These are phyloP conservation scores for Ambrosia hybrid DNA, from an alignment of 140 eudicot species.

Conservation along the genomic window DNA sequence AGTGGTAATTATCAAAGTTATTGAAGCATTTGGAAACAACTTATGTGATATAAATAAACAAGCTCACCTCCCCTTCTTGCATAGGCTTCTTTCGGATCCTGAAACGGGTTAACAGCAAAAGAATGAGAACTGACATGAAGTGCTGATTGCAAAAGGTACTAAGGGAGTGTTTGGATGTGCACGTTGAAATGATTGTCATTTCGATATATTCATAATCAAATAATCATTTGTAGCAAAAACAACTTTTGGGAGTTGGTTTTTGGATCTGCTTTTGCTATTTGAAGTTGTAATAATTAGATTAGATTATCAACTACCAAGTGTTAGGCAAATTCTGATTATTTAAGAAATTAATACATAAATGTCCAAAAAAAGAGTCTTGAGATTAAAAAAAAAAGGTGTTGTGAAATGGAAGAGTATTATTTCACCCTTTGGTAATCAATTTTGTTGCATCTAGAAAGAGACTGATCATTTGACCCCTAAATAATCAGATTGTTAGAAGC, in stretches of 20 bases:
- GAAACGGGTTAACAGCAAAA: constrained; percentile 16
- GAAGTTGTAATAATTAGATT: no score
- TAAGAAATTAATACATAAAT: no score
- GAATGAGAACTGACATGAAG: neutral
- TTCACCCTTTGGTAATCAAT: neutral
- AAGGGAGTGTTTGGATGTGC: no score
- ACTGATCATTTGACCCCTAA: neutral
- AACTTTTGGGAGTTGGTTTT: no score
- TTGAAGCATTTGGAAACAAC: constrained; percentile 19
- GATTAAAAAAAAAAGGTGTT: neutral
- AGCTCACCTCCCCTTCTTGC: constrained; percentile 98
- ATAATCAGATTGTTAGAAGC: constrained; percentile 1
- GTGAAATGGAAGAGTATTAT: neutral
- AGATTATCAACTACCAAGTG: no score
- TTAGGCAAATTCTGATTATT: no score
- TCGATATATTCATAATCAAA: no score
- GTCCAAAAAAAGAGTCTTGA: neutral
- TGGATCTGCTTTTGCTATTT: no score
- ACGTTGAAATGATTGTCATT: neutral
- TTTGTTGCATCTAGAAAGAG: neutral
- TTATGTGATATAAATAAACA: constrained; percentile 10
- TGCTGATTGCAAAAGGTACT: no score
- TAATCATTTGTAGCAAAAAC: no score
- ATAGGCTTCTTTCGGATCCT: constrained; percentile 96
- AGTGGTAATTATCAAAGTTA: constrained; percentile 2